phyloP scores from a whole-genome alignment of 164 flowering plant species.

The Tinospora cordifolia region DNA sequence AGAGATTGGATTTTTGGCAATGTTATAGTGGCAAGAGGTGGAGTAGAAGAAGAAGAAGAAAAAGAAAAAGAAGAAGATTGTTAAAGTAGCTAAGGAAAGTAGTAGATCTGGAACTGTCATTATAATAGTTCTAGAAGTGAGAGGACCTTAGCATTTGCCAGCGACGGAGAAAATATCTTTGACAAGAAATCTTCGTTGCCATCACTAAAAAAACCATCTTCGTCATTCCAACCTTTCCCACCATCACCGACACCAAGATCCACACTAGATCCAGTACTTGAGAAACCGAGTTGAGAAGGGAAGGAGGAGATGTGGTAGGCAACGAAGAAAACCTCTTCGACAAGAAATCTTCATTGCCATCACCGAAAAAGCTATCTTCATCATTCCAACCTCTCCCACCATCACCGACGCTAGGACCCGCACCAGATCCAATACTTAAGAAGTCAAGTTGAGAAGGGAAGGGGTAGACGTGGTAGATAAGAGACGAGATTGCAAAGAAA shows the following conservation, averaged over 20 bases:
- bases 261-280: no score
- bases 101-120: conserved; percentile 45
- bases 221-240: conserved; percentile 28
- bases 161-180: conserved; percentile 29
- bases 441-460: conserved; percentile 8
- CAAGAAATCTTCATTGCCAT: conserved; percentile 46
- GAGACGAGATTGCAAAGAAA: conserved; percentile 24
- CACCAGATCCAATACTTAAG: conserved; percentile 5
- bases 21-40: conserved; percentile 27
- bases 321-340: conserved; percentile 29
- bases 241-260: conserved; percentile 15
- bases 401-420: conserved; percentile 15
- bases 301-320: no score
- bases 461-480: conserved; percentile 21
- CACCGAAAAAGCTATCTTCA: conserved; percentile 32
- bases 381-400: conserved; percentile 28
- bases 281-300: no score
- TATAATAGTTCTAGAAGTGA: conserved; percentile 30
- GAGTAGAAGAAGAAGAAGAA: conserved; percentile 42
- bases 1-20: no score
- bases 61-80: conserved; percentile 53
- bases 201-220: conserved; percentile 31
- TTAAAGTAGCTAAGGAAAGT: conserved; percentile 28
- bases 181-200: conserved; percentile 48
- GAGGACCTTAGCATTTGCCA: no score